Conservation (phyloP, 768 basidiomycete species). For the Tricholoma sp. region DNA sequence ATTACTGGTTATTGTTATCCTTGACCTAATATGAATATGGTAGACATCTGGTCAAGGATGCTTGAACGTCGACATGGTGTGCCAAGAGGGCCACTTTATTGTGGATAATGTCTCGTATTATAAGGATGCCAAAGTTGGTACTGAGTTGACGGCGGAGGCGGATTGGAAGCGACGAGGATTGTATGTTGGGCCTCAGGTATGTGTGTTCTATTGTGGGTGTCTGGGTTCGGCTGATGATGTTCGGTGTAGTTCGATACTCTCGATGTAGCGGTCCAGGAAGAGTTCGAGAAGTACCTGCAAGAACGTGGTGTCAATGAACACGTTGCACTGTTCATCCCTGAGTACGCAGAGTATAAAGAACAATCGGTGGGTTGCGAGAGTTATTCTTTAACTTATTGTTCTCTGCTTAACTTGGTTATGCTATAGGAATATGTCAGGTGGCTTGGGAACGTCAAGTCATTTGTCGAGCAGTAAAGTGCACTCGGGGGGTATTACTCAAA, state of each 20-base stretch:
- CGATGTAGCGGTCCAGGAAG: constrained; percentile 81
- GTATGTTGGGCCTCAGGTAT: constrained; percentile 87
- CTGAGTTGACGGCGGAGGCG: constrained; percentile 77
- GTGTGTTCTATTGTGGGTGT: background rate
- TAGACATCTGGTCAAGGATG: constrained; percentile 57
- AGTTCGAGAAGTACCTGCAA: constrained; percentile 83
- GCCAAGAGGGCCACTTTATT: constrained; percentile 76
- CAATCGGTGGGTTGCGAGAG: constrained; percentile 63
- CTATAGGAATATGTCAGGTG: constrained; percentile 86
- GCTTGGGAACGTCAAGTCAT: constrained; percentile 77
- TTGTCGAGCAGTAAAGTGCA: constrained; percentile 57
- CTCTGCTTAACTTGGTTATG: constrained; percentile 4
- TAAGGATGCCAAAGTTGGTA: constrained; percentile 62
- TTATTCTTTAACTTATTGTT: constrained; percentile 4
- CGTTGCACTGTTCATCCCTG: constrained; percentile 82
- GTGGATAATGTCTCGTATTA: constrained; percentile 91
- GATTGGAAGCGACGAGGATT: constrained; percentile 91
- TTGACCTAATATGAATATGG: background rate
- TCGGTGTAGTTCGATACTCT: constrained; percentile 76
- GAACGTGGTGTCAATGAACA: constrained; percentile 86
- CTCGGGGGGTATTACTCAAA: background rate
- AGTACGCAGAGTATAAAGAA: constrained; percentile 87
- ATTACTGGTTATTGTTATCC: background rate
- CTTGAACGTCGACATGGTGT: constrained; percentile 71
- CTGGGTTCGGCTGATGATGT: background rate